Evolutionary conservation across 352 stramenopile species (phyloP), one percentile per base, ranked within the genome.

Genomic region (Blastocystis sp.): DNA sequence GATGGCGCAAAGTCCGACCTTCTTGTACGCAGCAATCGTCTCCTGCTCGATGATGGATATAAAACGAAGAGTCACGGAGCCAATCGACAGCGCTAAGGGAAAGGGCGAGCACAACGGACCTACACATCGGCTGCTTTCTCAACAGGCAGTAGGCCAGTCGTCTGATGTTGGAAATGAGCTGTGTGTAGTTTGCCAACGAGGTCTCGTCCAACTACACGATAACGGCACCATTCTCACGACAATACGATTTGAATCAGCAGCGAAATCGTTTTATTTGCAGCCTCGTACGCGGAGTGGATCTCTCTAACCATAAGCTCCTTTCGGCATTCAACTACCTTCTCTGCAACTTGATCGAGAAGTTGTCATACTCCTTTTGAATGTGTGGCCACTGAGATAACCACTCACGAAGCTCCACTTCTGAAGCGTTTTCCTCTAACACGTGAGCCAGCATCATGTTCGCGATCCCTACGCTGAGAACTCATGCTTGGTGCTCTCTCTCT

Each of bases 51-150:
- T 60, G 41, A 89, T 80, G 61, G 70, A 65, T 29, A 89, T 89
- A 55, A 51, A 79, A 62, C 79, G 79, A 35, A 70, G 67, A 31
- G 66, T 71, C 16, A 89, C 61, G 16, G 63, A 80, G 37, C 41
- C 60, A 55, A 89, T 89, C 12, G 74, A 85, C 31, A 85, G 55
- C 2, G 74, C 74, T 77, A 77, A 29, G 50, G 6, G 50, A 37
- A 13, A 51, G 31, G 29, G n/a, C 37, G 2, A 21, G 19, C 26
- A 77, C 21, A 16, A 3, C 16, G 21, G 21, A 63, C 26, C 10
- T 41, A 70, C 55, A 66, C 79, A 89, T 89, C 1, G 79, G 79
- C 33, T 89, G 79, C 31, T 89, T 77, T 51, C 41, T 79, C 50
- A 89, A 45, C 24, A 89, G 29, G 37, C 24, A 71, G 19, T 80